Conservation (phyloP, 768 basidiomycete species). For the Hygrophoropsis aurantiaca region DNA sequence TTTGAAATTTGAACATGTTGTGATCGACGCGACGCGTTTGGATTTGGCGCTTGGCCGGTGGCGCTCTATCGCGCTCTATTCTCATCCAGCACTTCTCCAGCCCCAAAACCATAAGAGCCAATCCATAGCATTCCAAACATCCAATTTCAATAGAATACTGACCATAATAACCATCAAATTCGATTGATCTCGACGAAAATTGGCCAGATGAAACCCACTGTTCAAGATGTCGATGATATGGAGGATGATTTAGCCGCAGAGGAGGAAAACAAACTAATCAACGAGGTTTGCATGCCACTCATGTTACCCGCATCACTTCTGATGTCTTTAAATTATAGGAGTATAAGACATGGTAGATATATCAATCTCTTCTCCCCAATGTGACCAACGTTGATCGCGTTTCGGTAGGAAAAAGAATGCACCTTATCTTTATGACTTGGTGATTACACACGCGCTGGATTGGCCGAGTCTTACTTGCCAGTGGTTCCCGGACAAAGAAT, state of each 20-base stretch:
- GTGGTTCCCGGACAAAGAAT: constrained; percentile 98
- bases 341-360: constrained; percentile 76
- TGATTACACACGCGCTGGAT: constrained; percentile 95
- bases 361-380: neutral
- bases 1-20: too few relatives aligned
- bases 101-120: too few relatives aligned
- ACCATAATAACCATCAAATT: neutral
- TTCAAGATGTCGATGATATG: constrained; percentile 54
- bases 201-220: constrained; percentile 51
- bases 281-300: constrained; percentile 56
- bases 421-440: constrained; percentile 95
- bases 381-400: neutral
- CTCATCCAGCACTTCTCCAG: too few relatives aligned
- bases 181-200: too few relatives aligned
- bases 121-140: too few relatives aligned
- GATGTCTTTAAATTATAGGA: constrained; percentile 46
- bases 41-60: too few relatives aligned
- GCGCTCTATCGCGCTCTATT: too few relatives aligned
- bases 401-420: constrained; percentile 88
- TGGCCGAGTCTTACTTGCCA: constrained; percentile 98
- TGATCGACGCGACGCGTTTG: too few relatives aligned
- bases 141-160: too few relatives aligned
- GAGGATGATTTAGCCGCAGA: constrained; percentile 82
- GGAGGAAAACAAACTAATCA: constrained; percentile 86
- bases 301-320: constrained; percentile 7